These are phyloP conservation scores for Quercus parvula DNA, from an alignment of 306 rosid genomes.

Conservation along the genomic window DNA sequence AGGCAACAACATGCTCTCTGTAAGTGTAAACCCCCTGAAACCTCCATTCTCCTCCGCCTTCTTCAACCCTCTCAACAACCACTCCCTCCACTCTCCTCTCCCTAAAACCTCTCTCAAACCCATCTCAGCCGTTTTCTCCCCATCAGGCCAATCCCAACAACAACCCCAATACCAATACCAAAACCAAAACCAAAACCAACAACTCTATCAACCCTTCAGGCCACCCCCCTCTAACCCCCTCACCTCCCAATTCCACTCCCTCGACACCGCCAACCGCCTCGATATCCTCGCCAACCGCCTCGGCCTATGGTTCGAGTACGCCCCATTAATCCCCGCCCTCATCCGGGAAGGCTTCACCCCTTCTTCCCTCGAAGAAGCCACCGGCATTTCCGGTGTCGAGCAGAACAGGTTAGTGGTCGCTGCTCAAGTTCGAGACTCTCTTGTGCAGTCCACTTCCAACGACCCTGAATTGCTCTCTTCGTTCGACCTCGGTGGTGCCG, in stretches of 20 bases:
- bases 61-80: background rate
- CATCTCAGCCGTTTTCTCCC: constrained; percentile 30
- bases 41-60: constrained; percentile 4
- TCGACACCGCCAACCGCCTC: constrained; percentile 49
- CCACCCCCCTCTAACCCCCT: constrained; percentile 67
- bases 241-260: constrained; percentile 43
- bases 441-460: constrained; percentile 34
- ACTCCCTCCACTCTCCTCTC: constrained; percentile 1
- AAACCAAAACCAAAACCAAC: background rate
- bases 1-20: constrained; percentile 29
- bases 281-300: constrained; percentile 65
- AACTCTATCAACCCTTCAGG: constrained; percentile 80
- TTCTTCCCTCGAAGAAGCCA: constrained; percentile 61
- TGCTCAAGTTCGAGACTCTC: constrained; percentile 74
- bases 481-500: constrained; percentile 70
- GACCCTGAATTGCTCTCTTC: constrained; percentile 39
- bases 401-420: constrained; percentile 72
- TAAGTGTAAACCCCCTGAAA: constrained; percentile 17
- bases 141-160: constrained; percentile 22
- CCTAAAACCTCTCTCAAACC: background rate
- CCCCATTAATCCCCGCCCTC: constrained; percentile 63
- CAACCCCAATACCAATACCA: constrained; percentile 9
- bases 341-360: constrained; percentile 69
- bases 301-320: constrained; percentile 80
- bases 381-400: constrained; percentile 71